These are phyloP conservation scores for Cutaneotrichosporon arboriforme DNA, from an alignment of 1,284 basidiomycete genomes.

Conservation along the genomic window DNA sequence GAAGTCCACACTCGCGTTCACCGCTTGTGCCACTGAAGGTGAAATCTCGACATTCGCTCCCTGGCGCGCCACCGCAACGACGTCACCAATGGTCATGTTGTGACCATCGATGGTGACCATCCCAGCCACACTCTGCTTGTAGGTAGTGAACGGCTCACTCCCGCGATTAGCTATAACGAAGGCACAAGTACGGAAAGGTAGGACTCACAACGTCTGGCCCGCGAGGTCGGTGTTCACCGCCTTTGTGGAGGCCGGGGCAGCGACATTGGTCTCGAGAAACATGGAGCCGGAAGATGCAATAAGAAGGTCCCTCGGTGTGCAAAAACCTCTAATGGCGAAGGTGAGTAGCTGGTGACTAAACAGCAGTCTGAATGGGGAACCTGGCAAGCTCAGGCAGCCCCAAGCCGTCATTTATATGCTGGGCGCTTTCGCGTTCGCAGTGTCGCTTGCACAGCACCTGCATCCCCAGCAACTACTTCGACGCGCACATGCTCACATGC, in stretches of 20 bases:
- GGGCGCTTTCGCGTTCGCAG: too few relatives aligned
- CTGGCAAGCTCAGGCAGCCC: too few relatives aligned
- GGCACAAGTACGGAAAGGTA: too few relatives aligned
- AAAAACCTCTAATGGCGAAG: too few relatives aligned
- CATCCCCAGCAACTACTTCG: too few relatives aligned
- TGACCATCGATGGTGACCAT: conserved; percentile 15
- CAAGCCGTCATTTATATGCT: background rate
- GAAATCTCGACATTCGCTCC: conserved; percentile 13
- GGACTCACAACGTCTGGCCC: background rate
- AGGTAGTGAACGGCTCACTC: conserved; percentile 18
- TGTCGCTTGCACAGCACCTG: too few relatives aligned
- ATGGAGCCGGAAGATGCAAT: background rate
- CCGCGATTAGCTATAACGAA: background rate
- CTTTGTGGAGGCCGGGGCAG: background rate
- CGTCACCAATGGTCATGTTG: conserved; percentile 13
- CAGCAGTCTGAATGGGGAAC: background rate
- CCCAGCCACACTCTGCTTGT: conserved; percentile 3
- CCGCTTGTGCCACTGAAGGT: conserved; percentile 3
- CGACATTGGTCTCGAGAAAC: conserved; percentile 1
- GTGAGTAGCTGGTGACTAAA: background rate
- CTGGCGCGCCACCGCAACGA: conserved; percentile 18
- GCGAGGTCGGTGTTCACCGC: background rate
- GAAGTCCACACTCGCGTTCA: conserved; percentile 18
- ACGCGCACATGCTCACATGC: too few relatives aligned
- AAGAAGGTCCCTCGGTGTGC: too few relatives aligned